phyloP scores from a whole-genome alignment of 768 basidiomycete genomes.

The Dendrothele bispora region DNA sequence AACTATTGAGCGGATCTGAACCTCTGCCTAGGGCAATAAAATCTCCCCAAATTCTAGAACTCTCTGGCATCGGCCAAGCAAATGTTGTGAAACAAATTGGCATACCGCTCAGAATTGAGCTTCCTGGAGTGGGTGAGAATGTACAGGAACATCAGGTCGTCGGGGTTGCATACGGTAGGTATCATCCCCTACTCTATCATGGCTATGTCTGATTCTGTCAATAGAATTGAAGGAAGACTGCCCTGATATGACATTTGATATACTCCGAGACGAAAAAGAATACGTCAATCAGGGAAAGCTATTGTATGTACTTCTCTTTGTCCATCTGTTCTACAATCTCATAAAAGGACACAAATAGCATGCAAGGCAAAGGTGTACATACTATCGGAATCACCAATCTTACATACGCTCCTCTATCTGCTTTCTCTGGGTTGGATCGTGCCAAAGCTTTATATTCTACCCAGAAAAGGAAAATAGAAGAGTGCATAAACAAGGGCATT shows the following conservation, averaged over 20 bases:
- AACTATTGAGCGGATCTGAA: not conserved
- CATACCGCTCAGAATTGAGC: constrained; percentile 29
- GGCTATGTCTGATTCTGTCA: too few relatives aligned
- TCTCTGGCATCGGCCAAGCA: constrained; percentile 55
- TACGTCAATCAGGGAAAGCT: constrained; percentile 28
- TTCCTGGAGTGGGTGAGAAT: constrained; percentile 51
- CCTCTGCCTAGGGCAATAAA: constrained; percentile 33
- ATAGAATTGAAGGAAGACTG: constrained; percentile 30
- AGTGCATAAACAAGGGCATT: constrained; percentile 2
- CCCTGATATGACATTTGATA: constrained; percentile 25
- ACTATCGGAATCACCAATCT: constrained; percentile 14
- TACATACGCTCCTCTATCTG: constrained; percentile 16
- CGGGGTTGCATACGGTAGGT: too few relatives aligned
- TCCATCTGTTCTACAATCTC: not conserved
- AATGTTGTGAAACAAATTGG: constrained; percentile 38
- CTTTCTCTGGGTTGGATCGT: constrained; percentile 11
- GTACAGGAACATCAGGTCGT: constrained; percentile 48
- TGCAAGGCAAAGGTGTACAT: constrained; percentile 12
- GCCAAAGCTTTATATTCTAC: constrained; percentile 13
- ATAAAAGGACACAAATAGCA: constrained; percentile 10
- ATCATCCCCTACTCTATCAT: too few relatives aligned
- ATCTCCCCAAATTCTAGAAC: constrained; percentile 52
- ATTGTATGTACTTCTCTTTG: constrained; percentile 23
- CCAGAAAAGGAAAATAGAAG: constrained; percentile 5
- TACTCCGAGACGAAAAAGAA: constrained; percentile 24